Percentiles rank a stretch among this genome's conserved stretches.
Conservation (phyloP, 768 basidiomycete genomes). For the Lentinula guzmanii region DNA sequence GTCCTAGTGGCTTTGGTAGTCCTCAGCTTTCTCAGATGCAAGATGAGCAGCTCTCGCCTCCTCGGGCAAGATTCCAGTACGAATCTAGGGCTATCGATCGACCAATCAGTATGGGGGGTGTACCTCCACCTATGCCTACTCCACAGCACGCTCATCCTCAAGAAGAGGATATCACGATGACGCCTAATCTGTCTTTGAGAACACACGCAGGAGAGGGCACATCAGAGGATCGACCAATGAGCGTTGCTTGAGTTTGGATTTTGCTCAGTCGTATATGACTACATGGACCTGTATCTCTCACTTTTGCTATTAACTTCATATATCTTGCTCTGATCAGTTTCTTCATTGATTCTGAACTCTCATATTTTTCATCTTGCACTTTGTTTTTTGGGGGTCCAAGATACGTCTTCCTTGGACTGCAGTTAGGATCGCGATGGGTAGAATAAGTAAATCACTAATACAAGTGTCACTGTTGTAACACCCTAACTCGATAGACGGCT, state of each 20-base stretch:
- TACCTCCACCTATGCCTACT: slow-evolving; percentile 1
- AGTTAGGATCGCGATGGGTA: neutral
- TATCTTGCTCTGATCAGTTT: neutral
- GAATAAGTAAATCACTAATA: neutral
- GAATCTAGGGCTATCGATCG: slow-evolving; percentile 2
- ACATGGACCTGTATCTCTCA: neutral
- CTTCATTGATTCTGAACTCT: neutral
- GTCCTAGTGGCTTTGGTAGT: neutral
- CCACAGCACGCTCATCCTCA: neutral
- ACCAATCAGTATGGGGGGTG: slow-evolving; percentile 9
- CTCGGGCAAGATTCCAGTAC: slow-evolving; percentile 1
- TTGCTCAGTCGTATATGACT: neutral
- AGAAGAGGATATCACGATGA: slow-evolving; percentile 9
- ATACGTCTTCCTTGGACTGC: neutral
- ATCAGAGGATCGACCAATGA: slow-evolving; percentile 9
- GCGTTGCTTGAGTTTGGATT: slow-evolving; percentile 4
- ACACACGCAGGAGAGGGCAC: neutral
- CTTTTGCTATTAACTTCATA: neutral
- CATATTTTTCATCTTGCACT: neutral
- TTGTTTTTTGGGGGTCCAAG: neutral
- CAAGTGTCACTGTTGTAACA: neutral
- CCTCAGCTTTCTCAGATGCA: neutral
- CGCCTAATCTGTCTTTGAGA: slow-evolving; percentile 9
- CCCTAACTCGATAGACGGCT: neutral
- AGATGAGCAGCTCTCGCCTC: neutral